Evolutionary conservation across 768 basidiomycete species (phyloP).

Genomic region (Agaricus blazei): DNA sequence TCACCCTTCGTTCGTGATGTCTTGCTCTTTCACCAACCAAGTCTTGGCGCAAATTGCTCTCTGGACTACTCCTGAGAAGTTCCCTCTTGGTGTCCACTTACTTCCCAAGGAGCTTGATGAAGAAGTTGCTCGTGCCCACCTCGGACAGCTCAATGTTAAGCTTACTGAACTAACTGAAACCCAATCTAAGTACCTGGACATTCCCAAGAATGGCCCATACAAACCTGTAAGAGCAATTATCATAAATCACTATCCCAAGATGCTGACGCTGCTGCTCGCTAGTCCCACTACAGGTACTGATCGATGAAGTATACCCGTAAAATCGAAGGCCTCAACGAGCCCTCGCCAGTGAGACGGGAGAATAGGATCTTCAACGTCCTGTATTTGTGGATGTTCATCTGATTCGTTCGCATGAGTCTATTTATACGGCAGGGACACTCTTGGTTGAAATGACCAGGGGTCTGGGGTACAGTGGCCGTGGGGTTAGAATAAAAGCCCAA

Average conservation of each 20-base stretch:
- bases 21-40: conserved; percentile 99
- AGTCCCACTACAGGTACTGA: conserved; percentile 46
- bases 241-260: not conserved
- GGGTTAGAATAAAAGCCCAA: conserved; percentile 11
- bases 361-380: conserved; percentile 70
- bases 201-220: conserved; percentile 73
- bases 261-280: not conserved
- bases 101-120: conserved; percentile 98
- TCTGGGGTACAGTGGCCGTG: conserved; percentile 13
- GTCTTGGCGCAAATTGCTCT: conserved; percentile 97
- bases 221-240: conserved; percentile 35
- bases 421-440: conserved; percentile 35
- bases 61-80: conserved; percentile 89
- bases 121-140: conserved; percentile 97
- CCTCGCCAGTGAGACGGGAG: conserved; percentile 52
- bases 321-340: conserved; percentile 76
- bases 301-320: conserved; percentile 22
- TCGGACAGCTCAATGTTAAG: conserved; percentile 89
- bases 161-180: conserved; percentile 67
- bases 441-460: conserved; percentile 24
- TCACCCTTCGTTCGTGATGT: conserved; percentile 99
- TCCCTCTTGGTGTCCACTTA: conserved; percentile 98
- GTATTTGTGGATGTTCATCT: conserved; percentile 38
- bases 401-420: conserved; percentile 48
- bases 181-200: conserved; percentile 90